phyloP scores from a whole-genome alignment of 2,329 filamentous ascomycete genomes.

The Neospermospora avenae region DNA sequence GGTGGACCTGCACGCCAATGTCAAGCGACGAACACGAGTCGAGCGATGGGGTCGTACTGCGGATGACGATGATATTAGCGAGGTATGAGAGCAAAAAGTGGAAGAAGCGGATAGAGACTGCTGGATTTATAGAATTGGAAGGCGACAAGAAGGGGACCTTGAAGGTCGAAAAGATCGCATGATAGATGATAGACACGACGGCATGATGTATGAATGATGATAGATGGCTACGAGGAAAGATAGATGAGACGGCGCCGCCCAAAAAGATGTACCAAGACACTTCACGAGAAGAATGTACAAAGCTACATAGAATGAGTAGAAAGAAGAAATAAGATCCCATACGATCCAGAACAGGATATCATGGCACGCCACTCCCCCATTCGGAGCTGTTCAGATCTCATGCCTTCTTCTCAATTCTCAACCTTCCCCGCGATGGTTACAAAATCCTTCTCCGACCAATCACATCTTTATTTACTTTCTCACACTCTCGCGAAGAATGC shows the following conservation, averaged over 20 bases:
- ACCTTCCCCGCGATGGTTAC: background rate
- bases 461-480: background rate
- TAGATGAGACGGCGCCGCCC: background rate
- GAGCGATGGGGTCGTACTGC: constrained; percentile 52
- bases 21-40: constrained; percentile 51
- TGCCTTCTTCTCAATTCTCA: background rate
- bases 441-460: background rate
- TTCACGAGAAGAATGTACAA: background rate
- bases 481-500: constrained; percentile 5
- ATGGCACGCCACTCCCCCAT: background rate
- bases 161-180: constrained; percentile 41
- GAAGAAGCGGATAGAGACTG: constrained; percentile 67
- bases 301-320: background rate
- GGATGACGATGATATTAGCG: constrained; percentile 74
- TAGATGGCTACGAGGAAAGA: background rate
- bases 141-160: constrained; percentile 46
- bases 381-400: background rate
- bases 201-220: background rate
- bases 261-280: background rate
- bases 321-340: background rate
- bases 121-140: constrained; percentile 50
- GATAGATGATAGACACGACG: background rate
- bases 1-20: constrained; percentile 83
- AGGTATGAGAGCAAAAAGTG: constrained; percentile 72
- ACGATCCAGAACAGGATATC: background rate